Conservation (phyloP, 352 stramenopile genomes). For the Aphanomyces cochlioides region DNA sequence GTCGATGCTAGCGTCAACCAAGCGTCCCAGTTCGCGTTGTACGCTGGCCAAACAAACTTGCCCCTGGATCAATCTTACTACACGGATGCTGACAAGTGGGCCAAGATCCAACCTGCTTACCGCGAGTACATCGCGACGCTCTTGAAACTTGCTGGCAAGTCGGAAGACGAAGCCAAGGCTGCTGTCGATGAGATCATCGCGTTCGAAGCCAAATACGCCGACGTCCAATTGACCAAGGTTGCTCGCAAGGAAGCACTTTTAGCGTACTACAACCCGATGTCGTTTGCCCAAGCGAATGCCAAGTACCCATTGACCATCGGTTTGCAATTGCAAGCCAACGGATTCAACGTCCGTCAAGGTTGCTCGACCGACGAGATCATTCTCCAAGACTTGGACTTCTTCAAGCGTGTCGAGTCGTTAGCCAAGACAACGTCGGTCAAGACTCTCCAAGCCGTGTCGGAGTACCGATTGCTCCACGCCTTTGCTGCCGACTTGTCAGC, state of each 20-base stretch:
- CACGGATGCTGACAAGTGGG: slow-evolving; percentile 38
- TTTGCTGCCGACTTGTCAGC: slow-evolving; percentile 1
- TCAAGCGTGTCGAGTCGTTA: slow-evolving; percentile 10
- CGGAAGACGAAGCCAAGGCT: background rate
- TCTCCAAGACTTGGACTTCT: slow-evolving; percentile 1
- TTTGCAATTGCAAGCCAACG: slow-evolving; percentile 45
- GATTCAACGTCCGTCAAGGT: background rate
- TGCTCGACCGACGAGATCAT: too few species aligned
- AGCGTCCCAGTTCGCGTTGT: slow-evolving; percentile 42
- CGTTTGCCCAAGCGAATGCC: slow-evolving; percentile 51
- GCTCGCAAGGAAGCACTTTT: slow-evolving; percentile 69
- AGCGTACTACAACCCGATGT: slow-evolving; percentile 82
- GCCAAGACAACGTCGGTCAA: background rate
- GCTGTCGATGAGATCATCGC: slow-evolving; percentile 46
- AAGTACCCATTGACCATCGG: slow-evolving; percentile 50
- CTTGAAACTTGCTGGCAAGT: slow-evolving; percentile 11
- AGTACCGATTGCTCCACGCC: slow-evolving; percentile 13
- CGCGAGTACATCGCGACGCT: slow-evolving; percentile 37
- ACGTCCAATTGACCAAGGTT: slow-evolving; percentile 82
- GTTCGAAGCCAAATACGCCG: slow-evolving; percentile 73
- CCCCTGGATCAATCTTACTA: slow-evolving; percentile 43
- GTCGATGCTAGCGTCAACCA: slow-evolving; percentile 47
- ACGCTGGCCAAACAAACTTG: slow-evolving; percentile 44
- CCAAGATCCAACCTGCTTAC: slow-evolving; percentile 48
- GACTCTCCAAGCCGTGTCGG: slow-evolving; percentile 1